Evolutionary conservation across 306 rosid genomes (phyloP).

Genomic region (Sicyos baderoa): DNA sequence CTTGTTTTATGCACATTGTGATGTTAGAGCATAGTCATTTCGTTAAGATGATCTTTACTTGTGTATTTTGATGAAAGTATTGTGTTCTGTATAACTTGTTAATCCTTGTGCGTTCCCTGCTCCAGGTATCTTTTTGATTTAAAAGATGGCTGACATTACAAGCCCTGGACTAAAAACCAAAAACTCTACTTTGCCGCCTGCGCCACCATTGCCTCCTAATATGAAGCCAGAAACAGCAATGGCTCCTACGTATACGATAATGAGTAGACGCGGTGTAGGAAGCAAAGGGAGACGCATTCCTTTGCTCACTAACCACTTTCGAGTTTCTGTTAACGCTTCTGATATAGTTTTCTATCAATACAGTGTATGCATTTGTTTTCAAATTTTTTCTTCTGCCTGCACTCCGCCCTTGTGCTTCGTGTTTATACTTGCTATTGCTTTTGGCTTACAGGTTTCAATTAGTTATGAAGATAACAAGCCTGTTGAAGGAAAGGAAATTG

Average conservation of each 20-base stretch:
- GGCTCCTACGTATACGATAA: conserved; percentile 37
- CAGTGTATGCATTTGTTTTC: conserved; percentile 39
- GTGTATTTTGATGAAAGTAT: neutral
- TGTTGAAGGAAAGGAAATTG: conserved; percentile 53
- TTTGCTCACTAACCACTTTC: conserved; percentile 59
- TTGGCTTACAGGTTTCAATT: conserved; percentile 45
- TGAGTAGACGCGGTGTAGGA: conserved; percentile 52
- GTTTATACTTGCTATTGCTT: conserved; percentile 20
- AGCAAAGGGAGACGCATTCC: conserved; percentile 39
- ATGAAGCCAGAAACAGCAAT: conserved; percentile 27
- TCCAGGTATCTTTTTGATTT: conserved; percentile 7
- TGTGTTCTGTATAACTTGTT: neutral
- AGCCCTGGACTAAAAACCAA: conserved; percentile 29
- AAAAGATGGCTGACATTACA: conserved; percentile 31
- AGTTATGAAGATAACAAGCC: conserved; percentile 47
- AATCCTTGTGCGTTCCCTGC: neutral
- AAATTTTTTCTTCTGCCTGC: neutral
- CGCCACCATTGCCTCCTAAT: conserved; percentile 24
- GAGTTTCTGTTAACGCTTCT: conserved; percentile 41
- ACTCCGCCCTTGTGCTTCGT: neutral
- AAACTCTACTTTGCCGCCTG: conserved; percentile 29
- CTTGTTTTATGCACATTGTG: neutral
- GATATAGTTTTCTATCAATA: conserved; percentile 81
- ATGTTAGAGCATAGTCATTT: neutral
- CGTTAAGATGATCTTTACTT: neutral